Percentiles rank a stretch among this genome's conserved stretches.
phyloP scores from a whole-genome alignment of 2,329 filamentous ascomycete species.

The Microsporum ferrugineum region DNA sequence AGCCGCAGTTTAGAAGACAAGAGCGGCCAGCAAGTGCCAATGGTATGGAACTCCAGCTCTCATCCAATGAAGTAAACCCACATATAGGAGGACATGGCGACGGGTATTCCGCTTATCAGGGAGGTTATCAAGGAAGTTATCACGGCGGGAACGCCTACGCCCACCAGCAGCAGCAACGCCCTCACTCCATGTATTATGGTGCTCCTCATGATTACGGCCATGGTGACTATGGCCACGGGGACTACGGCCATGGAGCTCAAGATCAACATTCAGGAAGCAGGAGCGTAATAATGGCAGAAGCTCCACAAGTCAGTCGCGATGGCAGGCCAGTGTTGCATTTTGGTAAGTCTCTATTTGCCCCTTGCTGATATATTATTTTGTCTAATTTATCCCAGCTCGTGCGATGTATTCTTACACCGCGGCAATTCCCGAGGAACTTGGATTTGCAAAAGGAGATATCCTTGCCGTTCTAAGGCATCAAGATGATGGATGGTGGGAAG shows the following conservation, averaged over 20 bases:
- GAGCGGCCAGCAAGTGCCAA: conserved; percentile 39
- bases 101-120: conserved; percentile 23
- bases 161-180: conserved; percentile 37
- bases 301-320: conserved; percentile 62
- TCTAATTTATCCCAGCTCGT: conserved; percentile 50
- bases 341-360: conserved; percentile 51
- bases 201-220: conserved; percentile 2
- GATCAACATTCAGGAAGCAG: conserved; percentile 55
- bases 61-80: conserved; percentile 41
- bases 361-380: conserved; percentile 7
- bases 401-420: conserved; percentile 91
- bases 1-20: conserved; percentile 41
- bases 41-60: conserved; percentile 59
- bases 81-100: conserved; percentile 38
- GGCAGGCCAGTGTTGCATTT: conserved; percentile 84
- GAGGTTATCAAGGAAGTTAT: conserved; percentile 3
- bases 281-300: conserved; percentile 61
- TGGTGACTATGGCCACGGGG: conserved; percentile 32
- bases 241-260: conserved; percentile 35
- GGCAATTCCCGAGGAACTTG: conserved; percentile 87
- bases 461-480: conserved; percentile 80
- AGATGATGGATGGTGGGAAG: conserved; percentile 99
- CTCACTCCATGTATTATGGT: conserved; percentile 41
- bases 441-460: conserved; percentile 84
- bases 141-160: not conserved